A percentile compares a stretch with the other conserved stretches of the same genome.
phyloP scores from a whole-genome alignment of 1,284 basidiomycete species.

The Cerrena zonata region DNA sequence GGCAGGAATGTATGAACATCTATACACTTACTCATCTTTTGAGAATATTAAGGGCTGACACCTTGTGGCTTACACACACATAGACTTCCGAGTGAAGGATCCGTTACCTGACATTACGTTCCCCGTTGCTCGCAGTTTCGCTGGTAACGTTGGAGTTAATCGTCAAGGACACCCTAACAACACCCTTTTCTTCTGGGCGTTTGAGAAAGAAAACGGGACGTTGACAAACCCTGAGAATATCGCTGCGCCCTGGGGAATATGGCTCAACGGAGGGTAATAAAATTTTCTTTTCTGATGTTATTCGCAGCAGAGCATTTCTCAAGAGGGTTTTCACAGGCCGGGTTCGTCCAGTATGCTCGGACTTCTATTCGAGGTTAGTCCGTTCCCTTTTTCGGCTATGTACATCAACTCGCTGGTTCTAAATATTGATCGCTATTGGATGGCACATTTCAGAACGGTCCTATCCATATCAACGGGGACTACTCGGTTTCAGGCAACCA shows the following conservation, averaged over 20 bases:
- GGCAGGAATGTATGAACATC: slow-evolving; percentile 53
- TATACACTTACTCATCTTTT: background rate
- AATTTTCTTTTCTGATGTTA: background rate
- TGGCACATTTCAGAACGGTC: slow-evolving; percentile 52
- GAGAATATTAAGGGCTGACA: background rate
- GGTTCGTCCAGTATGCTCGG: slow-evolving; percentile 66
- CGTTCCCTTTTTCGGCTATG: background rate
- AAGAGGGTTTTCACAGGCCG: slow-evolving; percentile 47
- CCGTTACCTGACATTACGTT: slow-evolving; percentile 59
- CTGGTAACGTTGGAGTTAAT: slow-evolving; percentile 63
- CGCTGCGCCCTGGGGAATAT: slow-evolving; percentile 62
- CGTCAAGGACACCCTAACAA: slow-evolving; percentile 59
- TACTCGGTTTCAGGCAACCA: slow-evolving; percentile 45
- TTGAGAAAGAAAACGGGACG: slow-evolving; percentile 50
- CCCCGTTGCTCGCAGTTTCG: slow-evolving; percentile 48
- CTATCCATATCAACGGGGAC: slow-evolving; percentile 48
- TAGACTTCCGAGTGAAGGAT: slow-evolving; percentile 22
- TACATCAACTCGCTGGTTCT: background rate
- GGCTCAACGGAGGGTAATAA: slow-evolving; percentile 65
- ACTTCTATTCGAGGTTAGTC: slow-evolving; percentile 53
- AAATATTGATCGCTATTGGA: background rate
- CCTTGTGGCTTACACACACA: too few species aligned
- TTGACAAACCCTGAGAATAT: slow-evolving; percentile 38
- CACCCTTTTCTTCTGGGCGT: slow-evolving; percentile 67
- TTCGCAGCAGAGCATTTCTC: too few species aligned